A percentile compares a stretch with the other conserved stretches of the same genome.
These are phyloP conservation scores for Botrytis fabae DNA, from an alignment of 2,329 filamentous ascomycete genomes.

Conservation along the genomic window DNA sequence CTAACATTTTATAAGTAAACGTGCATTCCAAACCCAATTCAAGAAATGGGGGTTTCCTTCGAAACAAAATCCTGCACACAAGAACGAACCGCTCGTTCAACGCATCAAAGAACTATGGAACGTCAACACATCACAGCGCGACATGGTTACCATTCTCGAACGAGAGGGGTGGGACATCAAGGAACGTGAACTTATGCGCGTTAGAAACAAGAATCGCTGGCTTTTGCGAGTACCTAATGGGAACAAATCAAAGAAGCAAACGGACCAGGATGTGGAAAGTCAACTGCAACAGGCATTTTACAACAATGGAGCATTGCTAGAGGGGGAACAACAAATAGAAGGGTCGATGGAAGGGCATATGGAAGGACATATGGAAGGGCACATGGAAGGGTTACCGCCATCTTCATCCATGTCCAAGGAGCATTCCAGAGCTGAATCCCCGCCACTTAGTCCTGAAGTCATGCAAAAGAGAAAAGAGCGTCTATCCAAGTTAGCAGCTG, in stretches of 20 bases:
- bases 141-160: constrained; percentile 70
- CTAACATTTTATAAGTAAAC: constrained; percentile 55
- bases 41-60: constrained; percentile 77
- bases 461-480: constrained; percentile 55
- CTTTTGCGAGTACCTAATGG: constrained; percentile 62
- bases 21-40: constrained; percentile 74
- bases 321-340: constrained; percentile 36
- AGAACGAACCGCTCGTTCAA: constrained; percentile 64
- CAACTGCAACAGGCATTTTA: constrained; percentile 41
- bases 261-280: constrained; percentile 40
- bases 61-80: constrained; percentile 71
- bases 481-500: constrained; percentile 54
- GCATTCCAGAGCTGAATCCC: constrained; percentile 33
- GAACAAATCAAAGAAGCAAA: constrained; percentile 48
- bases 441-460: constrained; percentile 48
- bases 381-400: constrained; percentile 26
- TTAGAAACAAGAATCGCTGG: constrained; percentile 69
- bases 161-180: constrained; percentile 74
- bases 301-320: constrained; percentile 36
- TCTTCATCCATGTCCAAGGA: constrained; percentile 26
- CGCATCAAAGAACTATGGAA: constrained; percentile 79
- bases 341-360: constrained; percentile 33
- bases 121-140: constrained; percentile 66
- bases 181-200: constrained; percentile 66
- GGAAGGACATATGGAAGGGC: constrained; percentile 33